Evolutionary conservation across 1,139 yeast genomes (phyloP), one percentile per base, ranked within the genome.

Genomic region (Suhomyces coccinellae): DNA sequence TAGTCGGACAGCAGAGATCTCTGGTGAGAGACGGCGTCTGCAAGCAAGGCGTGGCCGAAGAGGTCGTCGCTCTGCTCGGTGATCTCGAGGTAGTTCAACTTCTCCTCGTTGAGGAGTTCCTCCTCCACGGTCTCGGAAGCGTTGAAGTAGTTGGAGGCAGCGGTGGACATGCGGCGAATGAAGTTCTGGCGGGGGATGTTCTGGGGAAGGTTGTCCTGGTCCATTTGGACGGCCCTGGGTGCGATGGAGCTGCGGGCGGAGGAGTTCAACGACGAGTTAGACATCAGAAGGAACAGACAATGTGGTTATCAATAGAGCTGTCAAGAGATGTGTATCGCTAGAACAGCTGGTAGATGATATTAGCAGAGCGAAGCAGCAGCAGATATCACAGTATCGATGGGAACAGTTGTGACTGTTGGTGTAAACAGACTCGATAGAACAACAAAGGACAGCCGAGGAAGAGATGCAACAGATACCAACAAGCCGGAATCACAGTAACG

Each of bases 161-260:
- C 58, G 8, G 46, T 45, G 3, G 60, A 55, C 2, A 53, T n/a
- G 15, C 59, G 31, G 34, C 61, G 30, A 9, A 44, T 33, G 6
- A 54, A 26, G 15, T 37, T 26, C 22, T 8, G 38, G 12, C 26
- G 43, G 20, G 29, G 8, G 8, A 20, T 9, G 24, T 24, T 12
- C 9, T 12, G 9, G 9, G 13, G 35, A 8, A n/a, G 31, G 15
- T 41, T 41, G 8, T 41, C 44, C 28, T 31, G 36, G 36, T 36
- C 40, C 26, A 41, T 16, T 14, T 41, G 44, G 31, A 41, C 44
- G 17, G 40, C 44, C 15, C 17, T 13, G 14, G 26, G 15, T 28
- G 28, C 42, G 26, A 12, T 16, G 42, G n/a, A 39, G 4, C 37
- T 33, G 29, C 15, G 28, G 13, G 28, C 37, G 6, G 37, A 39